Percentiles rank a stretch among this genome's conserved stretches.
Conservation (phyloP, 352 stramenopile species). For the Thraustochytrium striatum region DNA sequence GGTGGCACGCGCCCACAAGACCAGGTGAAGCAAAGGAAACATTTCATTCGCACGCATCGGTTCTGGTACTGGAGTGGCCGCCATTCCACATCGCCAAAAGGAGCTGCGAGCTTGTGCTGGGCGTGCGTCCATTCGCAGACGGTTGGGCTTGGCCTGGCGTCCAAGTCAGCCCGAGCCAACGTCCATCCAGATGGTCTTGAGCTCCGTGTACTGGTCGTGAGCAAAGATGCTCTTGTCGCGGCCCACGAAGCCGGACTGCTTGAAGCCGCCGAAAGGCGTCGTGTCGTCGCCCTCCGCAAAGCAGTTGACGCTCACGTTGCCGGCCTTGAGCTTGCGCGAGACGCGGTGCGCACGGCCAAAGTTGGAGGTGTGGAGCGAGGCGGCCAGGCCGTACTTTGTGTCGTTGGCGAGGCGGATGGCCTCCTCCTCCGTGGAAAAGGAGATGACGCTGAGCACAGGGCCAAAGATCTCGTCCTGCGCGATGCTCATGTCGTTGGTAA, state of each 20-base stretch:
- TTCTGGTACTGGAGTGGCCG: too few relatives aligned
- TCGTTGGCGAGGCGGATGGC: conserved; percentile 64
- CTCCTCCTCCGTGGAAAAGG: conserved; percentile 74
- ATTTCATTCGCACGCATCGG: too few relatives aligned
- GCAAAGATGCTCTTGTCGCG: conserved; percentile 81
- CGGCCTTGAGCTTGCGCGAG: conserved; percentile 64
- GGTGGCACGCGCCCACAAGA: too few relatives aligned
- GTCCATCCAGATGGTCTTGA: conserved; percentile 66
- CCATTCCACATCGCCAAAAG: too few relatives aligned
- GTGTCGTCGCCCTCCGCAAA: conserved; percentile 73
- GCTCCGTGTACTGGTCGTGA: conserved; percentile 76
- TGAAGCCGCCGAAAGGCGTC: conserved; percentile 81
- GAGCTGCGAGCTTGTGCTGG: too few relatives aligned
- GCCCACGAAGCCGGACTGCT: conserved; percentile 75
- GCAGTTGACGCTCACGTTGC: conserved; percentile 77
- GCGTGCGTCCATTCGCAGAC: too few relatives aligned
- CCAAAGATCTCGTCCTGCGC: conserved; percentile 73
- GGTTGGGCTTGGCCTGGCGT: too few relatives aligned
- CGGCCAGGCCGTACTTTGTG: conserved; percentile 69
- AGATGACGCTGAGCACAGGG: conserved; percentile 73
- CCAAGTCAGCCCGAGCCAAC: background rate
- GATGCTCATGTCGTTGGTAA: conserved; percentile 75
- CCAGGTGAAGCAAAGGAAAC: too few relatives aligned
- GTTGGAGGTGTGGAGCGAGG: conserved; percentile 73
- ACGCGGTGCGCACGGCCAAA: conserved; percentile 68